Conservation (phyloP, 2,329 filamentous ascomycete genomes). For the Colletotrichum salicis region DNA sequence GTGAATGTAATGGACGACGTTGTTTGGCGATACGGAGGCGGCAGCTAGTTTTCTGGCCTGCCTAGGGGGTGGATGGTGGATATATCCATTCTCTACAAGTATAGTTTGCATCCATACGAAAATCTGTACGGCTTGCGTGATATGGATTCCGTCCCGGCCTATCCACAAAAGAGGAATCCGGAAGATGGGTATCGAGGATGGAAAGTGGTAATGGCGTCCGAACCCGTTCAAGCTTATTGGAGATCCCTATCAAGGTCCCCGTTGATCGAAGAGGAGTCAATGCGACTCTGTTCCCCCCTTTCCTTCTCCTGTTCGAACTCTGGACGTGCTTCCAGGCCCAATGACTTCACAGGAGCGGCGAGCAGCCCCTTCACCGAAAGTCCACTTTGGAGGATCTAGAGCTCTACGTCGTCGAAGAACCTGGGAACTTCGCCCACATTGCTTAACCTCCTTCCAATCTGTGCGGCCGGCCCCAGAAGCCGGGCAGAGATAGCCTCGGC, state of each 20-base stretch:
- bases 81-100: neutral
- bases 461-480: neutral
- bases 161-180: constrained; percentile 12
- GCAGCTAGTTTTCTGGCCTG: neutral
- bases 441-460: neutral
- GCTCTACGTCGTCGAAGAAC: neutral
- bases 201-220: constrained; percentile 26
- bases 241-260: constrained; percentile 3
- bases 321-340: neutral
- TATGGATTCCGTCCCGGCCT: constrained; percentile 2
- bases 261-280: constrained; percentile 15
- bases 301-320: neutral
- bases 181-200: constrained; percentile 11
- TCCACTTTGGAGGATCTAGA: neutral
- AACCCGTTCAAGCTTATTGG: constrained; percentile 17
- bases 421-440: neutral
- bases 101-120: no score
- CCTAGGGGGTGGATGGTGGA: neutral
- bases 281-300: neutral
- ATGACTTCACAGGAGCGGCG: neutral
- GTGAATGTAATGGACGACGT: constrained; percentile 10
- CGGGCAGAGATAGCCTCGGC: neutral
- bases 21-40: constrained; percentile 15
- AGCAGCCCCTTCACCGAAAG: neutral
- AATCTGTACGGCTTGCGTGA: neutral